phyloP scores from a whole-genome alignment of 345 rosid genomes.

The Eucalyptus cladocalyx region DNA sequence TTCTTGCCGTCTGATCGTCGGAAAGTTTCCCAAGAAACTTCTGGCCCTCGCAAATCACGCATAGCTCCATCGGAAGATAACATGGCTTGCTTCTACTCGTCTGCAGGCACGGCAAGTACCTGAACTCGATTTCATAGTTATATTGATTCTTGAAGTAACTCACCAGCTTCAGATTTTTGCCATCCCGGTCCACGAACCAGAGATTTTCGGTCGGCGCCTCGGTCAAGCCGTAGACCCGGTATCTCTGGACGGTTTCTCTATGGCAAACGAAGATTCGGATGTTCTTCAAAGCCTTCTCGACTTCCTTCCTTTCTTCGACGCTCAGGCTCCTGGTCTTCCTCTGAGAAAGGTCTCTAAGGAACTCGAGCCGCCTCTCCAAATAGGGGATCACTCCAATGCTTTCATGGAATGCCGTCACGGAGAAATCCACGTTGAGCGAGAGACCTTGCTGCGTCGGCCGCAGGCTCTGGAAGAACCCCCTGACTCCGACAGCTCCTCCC shows the following conservation, averaged over 20 bases:
- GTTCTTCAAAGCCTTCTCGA: conserved; percentile 73
- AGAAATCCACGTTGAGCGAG: conserved; percentile 84
- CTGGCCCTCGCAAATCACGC: conserved; percentile 96
- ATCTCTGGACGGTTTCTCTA: conserved; percentile 86
- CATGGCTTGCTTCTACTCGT: conserved; percentile 86
- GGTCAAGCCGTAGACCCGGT: conserved; percentile 76
- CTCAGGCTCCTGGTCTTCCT: conserved; percentile 52
- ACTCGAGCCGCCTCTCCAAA: conserved; percentile 78
- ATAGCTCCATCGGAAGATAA: conserved; percentile 96
- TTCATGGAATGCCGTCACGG: conserved; percentile 84
- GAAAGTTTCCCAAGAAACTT: conserved; percentile 96
- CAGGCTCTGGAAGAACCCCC: conserved; percentile 95
- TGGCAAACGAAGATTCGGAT: conserved; percentile 87
- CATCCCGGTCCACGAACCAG: conserved; percentile 79
- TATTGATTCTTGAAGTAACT: conserved; percentile 88
- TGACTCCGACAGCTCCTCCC: conserved; percentile 82
- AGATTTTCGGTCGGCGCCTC: conserved; percentile 62
- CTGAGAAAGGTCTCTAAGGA: conserved; percentile 66
- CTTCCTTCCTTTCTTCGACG: conserved; percentile 73
- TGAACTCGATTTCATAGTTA: conserved; percentile 55
- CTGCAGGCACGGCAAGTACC: conserved; percentile 88
- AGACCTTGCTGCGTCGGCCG: conserved; percentile 93
- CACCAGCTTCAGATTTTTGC: conserved; percentile 56
- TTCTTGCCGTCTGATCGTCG: conserved; percentile 88
- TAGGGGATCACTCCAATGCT: conserved; percentile 85